Percentiles rank a stretch among this genome's conserved stretches.
phyloP scores from a whole-genome alignment of 2,329 filamentous ascomycete genomes.

The Fonsecaea pedrosoi region DNA sequence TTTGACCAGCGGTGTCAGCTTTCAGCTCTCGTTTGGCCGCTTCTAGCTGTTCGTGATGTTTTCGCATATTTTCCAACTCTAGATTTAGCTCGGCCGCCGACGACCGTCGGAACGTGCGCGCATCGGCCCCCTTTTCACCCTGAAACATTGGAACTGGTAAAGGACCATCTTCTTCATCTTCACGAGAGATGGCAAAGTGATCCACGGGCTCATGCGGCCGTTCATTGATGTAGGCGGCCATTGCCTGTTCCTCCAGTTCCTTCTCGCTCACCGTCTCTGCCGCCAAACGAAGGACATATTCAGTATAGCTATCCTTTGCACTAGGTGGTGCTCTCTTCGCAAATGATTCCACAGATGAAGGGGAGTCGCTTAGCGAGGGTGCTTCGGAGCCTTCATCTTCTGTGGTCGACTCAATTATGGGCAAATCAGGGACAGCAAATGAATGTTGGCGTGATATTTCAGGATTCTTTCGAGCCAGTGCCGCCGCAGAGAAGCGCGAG shows the following conservation, averaged over 20 bases:
- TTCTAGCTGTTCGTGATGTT: constrained; percentile 72
- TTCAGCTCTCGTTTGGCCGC: constrained; percentile 54
- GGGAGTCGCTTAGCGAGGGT: constrained; percentile 54
- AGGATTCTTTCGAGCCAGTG: constrained; percentile 46
- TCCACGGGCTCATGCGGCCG: constrained; percentile 54
- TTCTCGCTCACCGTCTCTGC: constrained; percentile 75
- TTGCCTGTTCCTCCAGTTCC: constrained; percentile 72
- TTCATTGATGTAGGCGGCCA: constrained; percentile 59
- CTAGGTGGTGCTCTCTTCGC: constrained; percentile 41
- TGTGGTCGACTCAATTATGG: constrained; percentile 65
- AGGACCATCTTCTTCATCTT: constrained; percentile 43
- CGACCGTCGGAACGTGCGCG: constrained; percentile 48
- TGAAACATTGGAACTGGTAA: constrained; percentile 41
- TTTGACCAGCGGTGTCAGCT: constrained; percentile 44
- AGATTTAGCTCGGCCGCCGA: constrained; percentile 63
- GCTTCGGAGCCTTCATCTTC: constrained; percentile 58
- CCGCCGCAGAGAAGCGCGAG: constrained; percentile 55
- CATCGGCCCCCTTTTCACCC: constrained; percentile 42
- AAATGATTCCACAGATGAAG: constrained; percentile 46
- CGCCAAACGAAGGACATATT: constrained; percentile 79
- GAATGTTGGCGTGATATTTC: constrained; percentile 58
- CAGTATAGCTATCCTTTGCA: constrained; percentile 71
- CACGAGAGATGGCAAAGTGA: constrained; percentile 54
- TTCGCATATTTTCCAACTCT: constrained; percentile 81
- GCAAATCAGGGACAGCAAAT: constrained; percentile 66